Base-by-base conservation (phyloP, 805 yeast genomes). In the Gaillardinia entomophila region DNA sequence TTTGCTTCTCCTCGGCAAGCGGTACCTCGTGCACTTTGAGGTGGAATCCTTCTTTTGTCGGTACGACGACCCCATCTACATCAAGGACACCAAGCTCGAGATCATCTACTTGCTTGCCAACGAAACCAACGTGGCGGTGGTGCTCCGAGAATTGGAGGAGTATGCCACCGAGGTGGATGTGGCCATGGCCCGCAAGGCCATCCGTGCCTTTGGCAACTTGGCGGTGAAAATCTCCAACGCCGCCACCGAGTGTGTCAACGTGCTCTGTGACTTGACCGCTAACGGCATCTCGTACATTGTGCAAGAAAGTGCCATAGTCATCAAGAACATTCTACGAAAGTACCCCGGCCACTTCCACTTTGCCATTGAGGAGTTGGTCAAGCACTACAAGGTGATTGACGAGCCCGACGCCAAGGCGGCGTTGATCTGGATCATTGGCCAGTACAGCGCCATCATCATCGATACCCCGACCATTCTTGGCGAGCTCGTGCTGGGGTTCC, bases 41-140 rank as follows among this genome's bases (percentile, higher is more conserved):
- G 86, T 85, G n/a, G 74, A 77, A 33, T 74, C 77, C 60, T 86
- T 89, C 51, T 88, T 86, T 57, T 81, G 92, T 58, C 78, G 77
- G 37, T 84, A 75, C 46, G 82, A 83, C 52, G 96, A 89, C 53
- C 92, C 95, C 1, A 76, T 84, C 15, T 90, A 85, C 53, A 78
- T 90, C 50, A 86, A 88, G 53, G 90, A 87, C 46, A 84, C 96
- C 4, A 90, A 90, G 49, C 63, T 90, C 28, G 97, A 90, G 51
- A 82, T 92, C 37, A 77, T 90, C 15, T 85, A 83, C 45, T 62
- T 86, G 24, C 62, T 90, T 29, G 94, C 97, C 1, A 72, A 77
- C 47, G 78, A 75, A 33, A 42, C 54, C 7, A 84, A 83, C 45
- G 65, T 82, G 28, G 66, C 62, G 4, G 57, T 68, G 24, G 86